phyloP scores from a whole-genome alignment of 2,329 filamentous ascomycete species.

The Venturia effusa region DNA sequence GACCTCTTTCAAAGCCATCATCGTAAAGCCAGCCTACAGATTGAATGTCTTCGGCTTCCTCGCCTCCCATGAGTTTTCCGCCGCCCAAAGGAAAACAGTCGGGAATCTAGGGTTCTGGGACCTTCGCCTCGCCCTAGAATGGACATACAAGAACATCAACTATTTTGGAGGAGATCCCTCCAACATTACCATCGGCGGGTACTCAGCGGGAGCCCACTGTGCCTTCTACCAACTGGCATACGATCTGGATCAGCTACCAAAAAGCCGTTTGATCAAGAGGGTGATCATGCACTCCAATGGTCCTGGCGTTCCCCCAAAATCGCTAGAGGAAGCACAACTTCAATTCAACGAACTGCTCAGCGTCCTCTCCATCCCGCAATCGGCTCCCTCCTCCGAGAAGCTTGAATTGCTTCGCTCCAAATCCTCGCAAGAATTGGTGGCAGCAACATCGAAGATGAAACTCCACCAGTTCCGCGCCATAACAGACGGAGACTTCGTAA shows the following conservation, averaged over 20 bases:
- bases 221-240: slow-evolving; percentile 47
- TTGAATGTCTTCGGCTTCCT: slow-evolving; percentile 48
- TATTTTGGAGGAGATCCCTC: slow-evolving; percentile 40
- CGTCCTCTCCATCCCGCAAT: slow-evolving; percentile 32
- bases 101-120: slow-evolving; percentile 49
- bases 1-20: slow-evolving; percentile 37
- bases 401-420: slow-evolving; percentile 31
- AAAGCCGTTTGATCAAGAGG: slow-evolving; percentile 38
- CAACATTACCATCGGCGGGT: slow-evolving; percentile 44
- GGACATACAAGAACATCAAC: slow-evolving; percentile 40
- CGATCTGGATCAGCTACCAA: slow-evolving; percentile 39
- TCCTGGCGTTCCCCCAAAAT: slow-evolving; percentile 42
- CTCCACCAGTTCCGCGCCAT: slow-evolving; percentile 45
- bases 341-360: slow-evolving; percentile 43
- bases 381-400: slow-evolving; percentile 32
- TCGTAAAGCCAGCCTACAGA: slow-evolving; percentile 46
- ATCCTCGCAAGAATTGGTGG: slow-evolving; percentile 6
- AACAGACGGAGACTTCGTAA: slow-evolving; percentile 39
- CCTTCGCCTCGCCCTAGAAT: slow-evolving; percentile 44
- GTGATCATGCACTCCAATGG: slow-evolving; percentile 45
- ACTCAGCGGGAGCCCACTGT: slow-evolving; percentile 46
- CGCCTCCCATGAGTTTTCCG: slow-evolving; percentile 34
- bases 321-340: slow-evolving; percentile 32
- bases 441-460: slow-evolving; percentile 31
- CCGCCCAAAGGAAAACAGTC: slow-evolving; percentile 26